These are phyloP conservation scores for Antarctomyces pellizariae DNA, from an alignment of 495 filamentous ascomycete species.

Conservation along the genomic window DNA sequence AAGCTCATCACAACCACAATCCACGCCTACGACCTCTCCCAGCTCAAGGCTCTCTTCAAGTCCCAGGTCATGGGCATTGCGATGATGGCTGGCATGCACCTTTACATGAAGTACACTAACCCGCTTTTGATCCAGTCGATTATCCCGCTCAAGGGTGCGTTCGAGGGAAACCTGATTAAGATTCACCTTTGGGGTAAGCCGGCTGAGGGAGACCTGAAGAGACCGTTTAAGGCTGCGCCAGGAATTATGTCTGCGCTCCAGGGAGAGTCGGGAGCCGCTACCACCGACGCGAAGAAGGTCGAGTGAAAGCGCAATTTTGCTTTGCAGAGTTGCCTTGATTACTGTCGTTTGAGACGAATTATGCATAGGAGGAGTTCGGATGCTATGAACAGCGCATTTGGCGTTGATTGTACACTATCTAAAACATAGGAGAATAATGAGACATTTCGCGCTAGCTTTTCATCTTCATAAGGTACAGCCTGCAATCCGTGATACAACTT, in stretches of 20 bases:
- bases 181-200: constrained; percentile 80
- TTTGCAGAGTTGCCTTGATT: no score
- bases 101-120: constrained; percentile 99
- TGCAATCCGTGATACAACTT: no score
- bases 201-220: constrained; percentile 76
- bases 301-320: no score
- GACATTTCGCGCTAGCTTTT: no score
- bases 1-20: constrained; percentile 91
- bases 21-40: constrained; percentile 71
- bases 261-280: constrained; percentile 40
- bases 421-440: no score
- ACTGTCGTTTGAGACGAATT: no score
- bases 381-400: no score
- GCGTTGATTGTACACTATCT: no score
- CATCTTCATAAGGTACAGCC: no score
- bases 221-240: constrained; percentile 73
- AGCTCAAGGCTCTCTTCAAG: constrained; percentile 64
- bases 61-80: constrained; percentile 80
- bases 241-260: constrained; percentile 56
- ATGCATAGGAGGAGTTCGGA: no score
- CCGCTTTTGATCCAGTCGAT: constrained; percentile 95
- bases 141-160: constrained; percentile 84
- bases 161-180: constrained; percentile 88
- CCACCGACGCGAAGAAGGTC: constrained; percentile 92
- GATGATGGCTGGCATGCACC: constrained; percentile 97